Base-by-base conservation (phyloP, 140 eudicot species). In the Bidens hawaiensis region DNA sequence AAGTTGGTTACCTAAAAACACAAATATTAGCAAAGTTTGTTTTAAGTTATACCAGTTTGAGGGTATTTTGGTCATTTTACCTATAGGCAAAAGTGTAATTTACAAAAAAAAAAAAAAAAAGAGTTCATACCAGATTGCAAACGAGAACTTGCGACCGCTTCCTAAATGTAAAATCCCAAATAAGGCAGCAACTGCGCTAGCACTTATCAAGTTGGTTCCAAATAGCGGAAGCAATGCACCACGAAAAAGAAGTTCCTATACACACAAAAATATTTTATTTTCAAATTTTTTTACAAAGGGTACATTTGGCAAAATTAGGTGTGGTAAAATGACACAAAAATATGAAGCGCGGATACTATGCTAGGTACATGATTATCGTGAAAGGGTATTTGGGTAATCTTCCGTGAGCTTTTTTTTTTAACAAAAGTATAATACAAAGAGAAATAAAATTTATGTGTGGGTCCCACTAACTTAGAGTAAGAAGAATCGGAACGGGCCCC, bases 121-220 rank as follows among this genome's bases (percentile, higher is more conserved):
- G 5, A 61, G 40, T 9, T 45, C 53, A 16, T 86, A 90, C 98
- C 98, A 91, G 70, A 87, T 47, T 45, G 96, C 96, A 72, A 91
- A 91, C 26, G 96, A 80, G 51, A 78, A 80, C 25, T 82, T 91
- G 33, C 96, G 89, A 73, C 96, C 99, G 67, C 82, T 81, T 38
- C 99, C 95, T 75, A 87, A 65, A 86, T 91, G 99, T 69, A 87
- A 73, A 56, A 87, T 40, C 31, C 96, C 96, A 36, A 84, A 91
- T 62, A 87, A 67, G 24, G 94, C 85, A 48, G 85, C 95, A 45
- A 87, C 95, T 2, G 71, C 79, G 15, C 70, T 49, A 41, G 84
- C 85, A 80, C 93, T 78, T 54, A 23, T 74, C 80, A 79, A 76
- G 72, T 87, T 74, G n/a, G 55, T 51, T 60, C 96, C 99, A 18